Evolutionary conservation across 1,139 yeast genomes (phyloP), one percentile per base, ranked within the genome.

Genomic region (Kurtzmaniella natalensis): DNA sequence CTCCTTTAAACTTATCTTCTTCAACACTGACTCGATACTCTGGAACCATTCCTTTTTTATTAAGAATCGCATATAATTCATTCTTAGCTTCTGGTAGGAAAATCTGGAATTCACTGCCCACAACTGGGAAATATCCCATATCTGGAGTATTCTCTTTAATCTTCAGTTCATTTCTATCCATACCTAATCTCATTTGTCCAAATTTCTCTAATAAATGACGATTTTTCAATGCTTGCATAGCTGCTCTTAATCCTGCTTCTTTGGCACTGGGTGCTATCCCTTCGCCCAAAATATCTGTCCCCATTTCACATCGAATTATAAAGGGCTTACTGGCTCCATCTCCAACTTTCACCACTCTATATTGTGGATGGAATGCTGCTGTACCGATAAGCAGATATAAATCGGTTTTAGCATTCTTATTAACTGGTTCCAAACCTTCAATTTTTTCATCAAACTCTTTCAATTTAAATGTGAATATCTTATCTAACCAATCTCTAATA

Each of bases 311-410:
- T 34, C 78, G 76, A 6, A 89, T 94, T 5, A 70, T 61, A 45
- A 75, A 81, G 7, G 67, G 61, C 24, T 61, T 62, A 8, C 59
- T 60, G 3, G 69, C 61, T 1, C 84, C 81, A 37, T 78, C 77
- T 10, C 80, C 78, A 15, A 70, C 64, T 18, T 60, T 55, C 6
- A 71, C 61, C 3, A 75, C 67, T n/a, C 67, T 66, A 50, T 92
- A 92, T 24, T 64, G 68, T 0, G 95, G 83, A 25, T 78, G 79
- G 38, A 72, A 59, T 3, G 76, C 71, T 0, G 92, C 89, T 28
- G 80, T 73, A 0, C 96, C 96, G 34, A 92, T 78, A 33, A 82
- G 62, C 1, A 89, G 78, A 50, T 92, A 89, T 13, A 92, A 63
- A 41, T 80, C 81, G 13, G 79, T 73, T 48, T 92, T 92, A n/a